Evolutionary conservation across 176 grass and related monocot species (phyloP).

Genomic region (Phoenix roebelenii): DNA sequence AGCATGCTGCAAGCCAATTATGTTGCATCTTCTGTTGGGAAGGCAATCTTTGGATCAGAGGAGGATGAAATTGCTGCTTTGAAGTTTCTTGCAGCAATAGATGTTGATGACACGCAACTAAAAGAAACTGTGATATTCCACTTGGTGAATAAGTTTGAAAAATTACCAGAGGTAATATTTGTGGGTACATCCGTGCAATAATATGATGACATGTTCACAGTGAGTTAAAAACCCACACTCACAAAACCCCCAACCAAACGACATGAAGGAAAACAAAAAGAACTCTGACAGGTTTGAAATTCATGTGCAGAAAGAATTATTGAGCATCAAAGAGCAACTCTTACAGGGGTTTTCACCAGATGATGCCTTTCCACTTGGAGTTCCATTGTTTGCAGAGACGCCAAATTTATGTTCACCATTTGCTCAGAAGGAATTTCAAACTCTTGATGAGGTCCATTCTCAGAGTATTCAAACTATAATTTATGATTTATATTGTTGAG

Average conservation of each 20-base stretch:
- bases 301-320: slow-evolving; percentile 39
- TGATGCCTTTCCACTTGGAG: slow-evolving; percentile 75
- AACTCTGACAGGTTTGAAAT: neutral
- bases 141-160: slow-evolving; percentile 56
- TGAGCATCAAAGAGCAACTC: slow-evolving; percentile 55
- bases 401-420: slow-evolving; percentile 47
- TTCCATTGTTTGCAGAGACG: slow-evolving; percentile 69
- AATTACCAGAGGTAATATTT: slow-evolving; percentile 47
- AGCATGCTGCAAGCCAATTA: slow-evolving; percentile 21
- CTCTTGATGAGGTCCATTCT: slow-evolving; percentile 66
- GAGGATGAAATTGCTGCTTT: slow-evolving; percentile 69
- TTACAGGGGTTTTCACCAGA: slow-evolving; percentile 81
- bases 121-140: slow-evolving; percentile 56
- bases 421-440: slow-evolving; percentile 41
- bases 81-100: slow-evolving; percentile 60
- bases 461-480: neutral
- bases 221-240: too few species aligned
- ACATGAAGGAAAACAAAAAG: too few species aligned
- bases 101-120: slow-evolving; percentile 57
- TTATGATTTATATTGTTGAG: neutral
- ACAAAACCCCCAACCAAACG: too few species aligned
- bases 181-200: too few species aligned
- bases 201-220: too few species aligned
- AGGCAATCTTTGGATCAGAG: slow-evolving; percentile 59
- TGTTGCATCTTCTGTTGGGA: slow-evolving; percentile 21